Percentiles rank a stretch among this genome's conserved stretches.
Conservation (phyloP, 306 rosid genomes). For the Vachellia pachyceras region DNA sequence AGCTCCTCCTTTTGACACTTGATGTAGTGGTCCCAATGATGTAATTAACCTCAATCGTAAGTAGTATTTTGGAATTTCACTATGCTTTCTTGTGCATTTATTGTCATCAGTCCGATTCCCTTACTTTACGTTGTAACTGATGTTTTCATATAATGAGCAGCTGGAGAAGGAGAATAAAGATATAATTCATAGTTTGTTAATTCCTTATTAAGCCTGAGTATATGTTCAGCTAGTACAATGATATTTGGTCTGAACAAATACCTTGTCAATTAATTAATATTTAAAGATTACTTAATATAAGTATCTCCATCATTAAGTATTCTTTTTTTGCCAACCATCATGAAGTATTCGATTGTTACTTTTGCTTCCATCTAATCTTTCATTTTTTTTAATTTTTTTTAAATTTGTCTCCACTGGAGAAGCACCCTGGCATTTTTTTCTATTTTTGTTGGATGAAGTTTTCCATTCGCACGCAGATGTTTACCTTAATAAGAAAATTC, state of each 20-base stretch:
- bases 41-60: neutral
- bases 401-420: neutral
- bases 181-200: neutral
- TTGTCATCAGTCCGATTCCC: neutral
- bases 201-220: neutral
- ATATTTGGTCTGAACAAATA: neutral
- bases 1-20: neutral
- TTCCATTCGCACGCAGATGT: no score
- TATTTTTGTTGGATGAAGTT: neutral
- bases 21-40: neutral
- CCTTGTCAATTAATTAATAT: neutral
- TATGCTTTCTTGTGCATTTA: neutral
- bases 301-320: neutral
- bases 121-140: neutral
- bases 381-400: neutral
- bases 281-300: neutral
- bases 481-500: neutral
- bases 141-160: neutral
- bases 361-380: neutral
- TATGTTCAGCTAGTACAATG: neutral
- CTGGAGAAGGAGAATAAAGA: neutral
- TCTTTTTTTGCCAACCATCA: no score
- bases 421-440: neutral
- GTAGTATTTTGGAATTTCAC: constrained; percentile 11
- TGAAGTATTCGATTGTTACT: neutral